Conservation (phyloP, 805 yeast genomes). For the Pichia cephalocereana region DNA sequence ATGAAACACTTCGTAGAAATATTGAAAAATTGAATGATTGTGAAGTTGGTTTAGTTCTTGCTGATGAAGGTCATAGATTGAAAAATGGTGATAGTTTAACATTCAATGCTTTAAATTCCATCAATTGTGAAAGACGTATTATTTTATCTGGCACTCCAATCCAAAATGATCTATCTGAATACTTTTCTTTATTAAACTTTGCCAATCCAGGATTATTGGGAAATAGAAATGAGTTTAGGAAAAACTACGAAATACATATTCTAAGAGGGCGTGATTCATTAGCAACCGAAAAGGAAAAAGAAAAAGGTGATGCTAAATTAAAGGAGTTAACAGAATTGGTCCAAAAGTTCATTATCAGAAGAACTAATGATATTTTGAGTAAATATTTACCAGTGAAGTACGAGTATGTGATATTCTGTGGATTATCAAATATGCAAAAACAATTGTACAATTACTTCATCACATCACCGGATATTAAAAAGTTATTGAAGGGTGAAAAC, state of each 20-base stretch:
- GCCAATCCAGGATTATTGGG: conserved; percentile 95
- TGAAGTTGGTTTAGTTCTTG: conserved; percentile 78
- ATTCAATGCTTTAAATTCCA: conserved; percentile 74
- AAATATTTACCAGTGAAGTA: conserved; percentile 93
- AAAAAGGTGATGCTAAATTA: conserved; percentile 59
- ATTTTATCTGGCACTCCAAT: conserved; percentile 95
- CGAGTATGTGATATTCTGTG: conserved; percentile 93
- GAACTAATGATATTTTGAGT: conserved; percentile 90
- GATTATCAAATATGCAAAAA: conserved; percentile 68
- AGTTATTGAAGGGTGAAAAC: conserved; percentile 54
- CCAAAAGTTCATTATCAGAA: conserved; percentile 81
- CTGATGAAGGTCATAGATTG: conserved; percentile 78
- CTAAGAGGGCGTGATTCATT: conserved; percentile 82
- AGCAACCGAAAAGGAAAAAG: conserved; percentile 72
- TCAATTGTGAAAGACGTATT: conserved; percentile 80
- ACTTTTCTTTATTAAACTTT: conserved; percentile 80
- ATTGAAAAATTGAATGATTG: conserved; percentile 64
- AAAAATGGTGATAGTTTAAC: conserved; percentile 90
- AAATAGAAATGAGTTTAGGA: conserved; percentile 71
- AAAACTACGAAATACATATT: conserved; percentile 73
- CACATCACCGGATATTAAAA: conserved; percentile 67
- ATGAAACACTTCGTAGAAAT: conserved; percentile 86
- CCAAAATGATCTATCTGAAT: conserved; percentile 90
- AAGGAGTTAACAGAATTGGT: conserved; percentile 66
- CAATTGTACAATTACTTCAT: conserved; percentile 64